Conservation (phyloP, 495 filamentous ascomycete genomes). For the Pyrenula aspistea region DNA sequence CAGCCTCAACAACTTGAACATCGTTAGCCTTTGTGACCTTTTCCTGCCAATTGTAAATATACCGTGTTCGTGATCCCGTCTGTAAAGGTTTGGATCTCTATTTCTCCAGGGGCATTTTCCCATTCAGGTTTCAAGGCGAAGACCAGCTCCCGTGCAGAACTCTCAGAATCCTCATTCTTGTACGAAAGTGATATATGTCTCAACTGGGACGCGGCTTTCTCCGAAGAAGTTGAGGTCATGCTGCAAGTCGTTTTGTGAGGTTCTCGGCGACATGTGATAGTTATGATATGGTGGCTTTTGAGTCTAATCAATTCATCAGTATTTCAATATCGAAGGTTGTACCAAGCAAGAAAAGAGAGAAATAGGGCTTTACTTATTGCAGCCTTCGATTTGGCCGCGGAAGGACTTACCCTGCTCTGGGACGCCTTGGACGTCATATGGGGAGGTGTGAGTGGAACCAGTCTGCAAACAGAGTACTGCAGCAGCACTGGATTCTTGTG, state of each 20-base stretch:
- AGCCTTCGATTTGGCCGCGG: too few species aligned
- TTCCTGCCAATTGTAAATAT: conserved; percentile 18
- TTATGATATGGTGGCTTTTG: too few species aligned
- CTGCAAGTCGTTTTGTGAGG: neutral
- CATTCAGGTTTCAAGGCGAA: conserved; percentile 74
- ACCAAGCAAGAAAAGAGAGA: too few species aligned
- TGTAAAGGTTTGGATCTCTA: conserved; percentile 84
- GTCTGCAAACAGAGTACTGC: too few species aligned
- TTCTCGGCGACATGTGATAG: neutral
- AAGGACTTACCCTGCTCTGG: too few species aligned
- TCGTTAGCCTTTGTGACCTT: conserved; percentile 13
- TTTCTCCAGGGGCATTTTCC: conserved; percentile 58
- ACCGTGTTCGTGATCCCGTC: conserved; percentile 98
- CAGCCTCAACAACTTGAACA: conserved; percentile 61
- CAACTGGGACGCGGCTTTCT: conserved; percentile 8
- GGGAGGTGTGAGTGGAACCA: too few species aligned
- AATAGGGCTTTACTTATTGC: too few species aligned
- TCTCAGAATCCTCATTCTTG: conserved; percentile 58
- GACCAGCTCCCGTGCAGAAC: conserved; percentile 66
- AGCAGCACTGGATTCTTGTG: too few species aligned
- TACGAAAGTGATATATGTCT: conserved; percentile 64
- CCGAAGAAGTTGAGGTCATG: neutral
- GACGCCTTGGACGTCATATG: neutral
- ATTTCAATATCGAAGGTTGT: too few species aligned
- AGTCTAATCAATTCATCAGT: too few species aligned